Evolutionary conservation across 1,284 basidiomycete genomes (phyloP), one percentile per base, ranked within the genome.

Genomic region (Cryptococcus neoformans): DNA sequence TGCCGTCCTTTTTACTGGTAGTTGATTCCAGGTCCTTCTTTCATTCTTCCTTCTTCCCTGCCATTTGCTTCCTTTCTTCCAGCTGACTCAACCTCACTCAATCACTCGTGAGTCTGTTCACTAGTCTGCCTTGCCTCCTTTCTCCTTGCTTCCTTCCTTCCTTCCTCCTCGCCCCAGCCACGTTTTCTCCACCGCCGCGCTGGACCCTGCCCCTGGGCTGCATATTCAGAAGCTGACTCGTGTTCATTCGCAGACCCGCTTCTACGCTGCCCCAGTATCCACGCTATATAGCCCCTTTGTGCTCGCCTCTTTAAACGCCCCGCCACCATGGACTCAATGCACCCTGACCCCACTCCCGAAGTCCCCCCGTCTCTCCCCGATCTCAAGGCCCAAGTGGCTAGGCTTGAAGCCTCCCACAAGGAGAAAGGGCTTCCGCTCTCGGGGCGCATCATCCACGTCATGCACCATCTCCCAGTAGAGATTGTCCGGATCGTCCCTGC

Each of bases 401-500:
- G 80, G 7, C 85, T 92, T 66, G 88, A 92, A 75, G 81, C 81
- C 1, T 80, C 87, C 47, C 87, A 89, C 76, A 80, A 78, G 53
- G 83, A 83, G 1, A 84, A 86, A 57, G 87, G 85, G 49, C 83
- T 88, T 55, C 80, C 83, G 1, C 83, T 94, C 53, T 87, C 87
- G 6, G 92, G 91, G 6, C 84, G 91, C 50, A 88, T 94, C 72
- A 83, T 94, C 65, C 91, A 94, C 66, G 85, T 93, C 63, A 88
- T 86, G 62, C 77, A 77, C 58, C 76, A 78, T 58, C 67, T 78
- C 17, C 76, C 76, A 37, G 74, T 77, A 48, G 75, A 77, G 62
- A 77, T 77, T 54, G 66, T 75, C 49, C 58, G 68, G 5, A 66
- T 72, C 40, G 63, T 74, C 14, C 67, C 69, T 4, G 38, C 62